Evolutionary conservation across 148 eudicot species (phyloP).

Genomic region (Selenicereus undatus): DNA sequence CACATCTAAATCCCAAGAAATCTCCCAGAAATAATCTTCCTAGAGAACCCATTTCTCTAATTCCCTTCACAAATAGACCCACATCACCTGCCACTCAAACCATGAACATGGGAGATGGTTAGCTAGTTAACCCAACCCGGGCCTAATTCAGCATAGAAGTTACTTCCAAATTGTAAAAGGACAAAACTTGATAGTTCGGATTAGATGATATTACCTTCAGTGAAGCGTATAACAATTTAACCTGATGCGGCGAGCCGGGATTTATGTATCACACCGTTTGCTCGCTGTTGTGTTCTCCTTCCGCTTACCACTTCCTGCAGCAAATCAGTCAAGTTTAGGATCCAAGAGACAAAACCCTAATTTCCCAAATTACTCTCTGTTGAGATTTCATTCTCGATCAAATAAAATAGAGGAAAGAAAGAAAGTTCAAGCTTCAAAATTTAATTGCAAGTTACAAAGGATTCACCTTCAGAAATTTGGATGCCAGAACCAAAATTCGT

Average conservation of each 20-base stretch:
- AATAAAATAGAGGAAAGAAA: neutral
- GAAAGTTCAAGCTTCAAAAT: neutral
- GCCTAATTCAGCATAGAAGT: neutral
- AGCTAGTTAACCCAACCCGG: neutral
- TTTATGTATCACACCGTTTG: neutral
- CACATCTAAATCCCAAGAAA: neutral
- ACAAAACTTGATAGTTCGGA: neutral
- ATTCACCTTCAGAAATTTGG: neutral
- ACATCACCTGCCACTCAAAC: neutral
- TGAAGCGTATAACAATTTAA: neutral
- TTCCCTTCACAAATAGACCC: neutral
- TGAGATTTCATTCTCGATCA: neutral
- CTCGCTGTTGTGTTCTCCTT: neutral
- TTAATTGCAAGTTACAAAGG: neutral
- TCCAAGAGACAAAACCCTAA: neutral
- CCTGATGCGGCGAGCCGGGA: neutral
- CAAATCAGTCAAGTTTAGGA: neutral
- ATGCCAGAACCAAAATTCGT: neutral
- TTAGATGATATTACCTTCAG: neutral
- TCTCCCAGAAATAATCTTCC: neutral
- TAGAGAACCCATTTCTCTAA: neutral
- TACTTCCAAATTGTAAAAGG: neutral
- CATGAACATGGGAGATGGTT: neutral
- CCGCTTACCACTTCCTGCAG: neutral
- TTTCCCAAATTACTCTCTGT: neutral